Evolutionary conservation across 257 asterid genomes (phyloP).

Genomic region (Henckelia pumila): DNA sequence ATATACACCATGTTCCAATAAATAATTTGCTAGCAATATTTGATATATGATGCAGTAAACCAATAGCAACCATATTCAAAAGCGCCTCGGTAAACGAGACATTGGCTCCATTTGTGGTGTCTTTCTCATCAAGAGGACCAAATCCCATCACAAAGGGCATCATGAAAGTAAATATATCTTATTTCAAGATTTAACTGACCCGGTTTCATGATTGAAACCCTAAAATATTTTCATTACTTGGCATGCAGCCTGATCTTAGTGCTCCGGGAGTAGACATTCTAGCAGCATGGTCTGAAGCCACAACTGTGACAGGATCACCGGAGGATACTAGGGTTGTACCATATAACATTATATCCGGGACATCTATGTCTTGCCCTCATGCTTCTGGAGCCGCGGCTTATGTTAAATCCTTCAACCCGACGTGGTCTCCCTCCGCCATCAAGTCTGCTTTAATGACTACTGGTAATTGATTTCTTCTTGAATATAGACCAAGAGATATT

Average conservation of each 20-base stretch:
- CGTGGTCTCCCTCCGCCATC: conserved; percentile 70
- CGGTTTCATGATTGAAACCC: conserved; percentile 2
- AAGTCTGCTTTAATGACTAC: conserved; percentile 76
- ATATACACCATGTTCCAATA: not conserved
- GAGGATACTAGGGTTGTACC: conserved; percentile 44
- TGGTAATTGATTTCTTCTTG: conserved; percentile 26
- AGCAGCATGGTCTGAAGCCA: conserved; percentile 67
- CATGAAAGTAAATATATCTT: conserved; percentile 43
- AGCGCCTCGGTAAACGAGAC: conserved; percentile 29
- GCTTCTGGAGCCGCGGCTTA: conserved; percentile 68
- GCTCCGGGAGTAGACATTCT: conserved; percentile 73
- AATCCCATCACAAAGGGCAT: conserved; percentile 47
- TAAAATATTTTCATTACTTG: not conserved
- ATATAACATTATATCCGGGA: conserved; percentile 57
- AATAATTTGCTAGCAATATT: not conserved
- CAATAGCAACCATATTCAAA: conserved; percentile 43
- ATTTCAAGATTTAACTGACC: not conserved
- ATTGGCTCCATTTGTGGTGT: conserved; percentile 53
- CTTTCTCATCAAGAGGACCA: conserved; percentile 72
- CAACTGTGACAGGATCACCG: conserved; percentile 34
- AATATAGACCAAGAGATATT: too few relatives aligned
- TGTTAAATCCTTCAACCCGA: conserved; percentile 58
- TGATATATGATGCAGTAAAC: conserved; percentile 35
- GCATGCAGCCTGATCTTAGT: conserved; percentile 66
- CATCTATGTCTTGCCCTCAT: conserved; percentile 80